Base-by-base conservation (phyloP, 2,329 filamentous ascomycete genomes). In the Lachnellula arida region DNA sequence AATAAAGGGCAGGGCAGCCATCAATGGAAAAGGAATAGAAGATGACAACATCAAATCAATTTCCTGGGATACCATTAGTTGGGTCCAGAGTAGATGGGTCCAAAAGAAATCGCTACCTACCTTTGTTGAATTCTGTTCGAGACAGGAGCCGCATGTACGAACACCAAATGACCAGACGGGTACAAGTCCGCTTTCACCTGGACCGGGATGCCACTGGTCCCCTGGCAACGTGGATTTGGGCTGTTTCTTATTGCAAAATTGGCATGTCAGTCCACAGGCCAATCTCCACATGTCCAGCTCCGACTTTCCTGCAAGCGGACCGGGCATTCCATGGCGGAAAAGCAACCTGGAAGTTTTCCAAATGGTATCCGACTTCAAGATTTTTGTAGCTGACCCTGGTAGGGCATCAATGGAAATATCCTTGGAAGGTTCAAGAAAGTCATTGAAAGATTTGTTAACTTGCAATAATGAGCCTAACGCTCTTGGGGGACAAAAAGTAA, bases 231-330 rank as follows among this genome's bases (percentile, higher is more conserved):
- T 60, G 43, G 46, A 60, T 62, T 40, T 58, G 59, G 56, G 52
- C 59, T 66, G 53, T 58, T 60, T 67, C 70, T 76, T 81, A 53
- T 73, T 74, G 71, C 90, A 94, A 62, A 85, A 82, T 66, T 92
- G 85, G 70, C 90, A 95, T 53, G 68, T 72, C 32, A 68, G 74
- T 48, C 81, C 80, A 70, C 82, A 85, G 37, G 84, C 77, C 50
- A 94, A 74, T 65, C 81, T 81, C 81, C 89, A 91, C 88, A 92
- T 92, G 43, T 86, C 81, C 61, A 89, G 75, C 71, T 94, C 89
- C 43, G 81, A 81, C 67, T 80, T 81, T 56, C 78, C 79, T 51
- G 75, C 74, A 49, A 93, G 76, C 28, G 89, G 89, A 54, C 78
- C 78, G 47, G 89, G 89, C 75, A 91, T 82, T 62, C 80, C 79